phyloP scores from a whole-genome alignment of 2,329 filamentous ascomycete genomes.

The Ophiostoma australiae region DNA sequence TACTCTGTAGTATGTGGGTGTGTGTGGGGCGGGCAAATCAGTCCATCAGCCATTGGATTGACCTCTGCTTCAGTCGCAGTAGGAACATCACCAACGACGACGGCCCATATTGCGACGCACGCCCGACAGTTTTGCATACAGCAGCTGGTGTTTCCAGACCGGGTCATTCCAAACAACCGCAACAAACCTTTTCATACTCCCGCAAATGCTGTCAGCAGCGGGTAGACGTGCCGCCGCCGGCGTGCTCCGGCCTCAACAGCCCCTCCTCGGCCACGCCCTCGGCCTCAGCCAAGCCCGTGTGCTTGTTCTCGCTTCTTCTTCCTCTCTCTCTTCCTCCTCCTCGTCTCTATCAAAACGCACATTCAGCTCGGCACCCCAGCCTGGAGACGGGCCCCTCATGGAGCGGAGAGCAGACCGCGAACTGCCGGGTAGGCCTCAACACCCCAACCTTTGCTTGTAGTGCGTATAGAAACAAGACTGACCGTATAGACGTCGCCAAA shows the following conservation, averaged over 20 bases:
- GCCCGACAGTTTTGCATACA: not conserved
- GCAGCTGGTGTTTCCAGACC: not conserved
- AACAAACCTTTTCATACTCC: not conserved
- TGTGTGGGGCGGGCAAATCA: slow-evolving; percentile 18
- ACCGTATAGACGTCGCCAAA: slow-evolving; percentile 37
- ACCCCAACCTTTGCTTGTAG: not conserved
- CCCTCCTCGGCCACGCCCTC: slow-evolving; percentile 15
- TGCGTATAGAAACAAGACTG: slow-evolving; percentile 25
- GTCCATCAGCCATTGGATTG: slow-evolving; percentile 11
- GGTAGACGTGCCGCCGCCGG: slow-evolving; percentile 22
- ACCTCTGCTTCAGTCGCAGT: not conserved
- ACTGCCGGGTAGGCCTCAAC: slow-evolving; percentile 51
- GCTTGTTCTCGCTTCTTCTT: slow-evolving; percentile 12
- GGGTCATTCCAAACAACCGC: not conserved
- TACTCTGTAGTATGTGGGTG: not conserved
- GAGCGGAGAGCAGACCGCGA: slow-evolving; percentile 61
- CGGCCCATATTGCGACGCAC: not conserved
- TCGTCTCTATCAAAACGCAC: not conserved
- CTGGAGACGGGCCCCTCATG: slow-evolving; percentile 60
- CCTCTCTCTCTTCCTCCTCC: not conserved
- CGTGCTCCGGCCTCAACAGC: slow-evolving; percentile 22
- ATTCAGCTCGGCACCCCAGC: slow-evolving; percentile 49
- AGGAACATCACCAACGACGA: not conserved
- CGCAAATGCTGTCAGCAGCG: slow-evolving; percentile 25
- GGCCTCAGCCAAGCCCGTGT: slow-evolving; percentile 5